Conservation (phyloP, 495 filamentous ascomycete species). For the Hapsidospora chrysogenum region DNA sequence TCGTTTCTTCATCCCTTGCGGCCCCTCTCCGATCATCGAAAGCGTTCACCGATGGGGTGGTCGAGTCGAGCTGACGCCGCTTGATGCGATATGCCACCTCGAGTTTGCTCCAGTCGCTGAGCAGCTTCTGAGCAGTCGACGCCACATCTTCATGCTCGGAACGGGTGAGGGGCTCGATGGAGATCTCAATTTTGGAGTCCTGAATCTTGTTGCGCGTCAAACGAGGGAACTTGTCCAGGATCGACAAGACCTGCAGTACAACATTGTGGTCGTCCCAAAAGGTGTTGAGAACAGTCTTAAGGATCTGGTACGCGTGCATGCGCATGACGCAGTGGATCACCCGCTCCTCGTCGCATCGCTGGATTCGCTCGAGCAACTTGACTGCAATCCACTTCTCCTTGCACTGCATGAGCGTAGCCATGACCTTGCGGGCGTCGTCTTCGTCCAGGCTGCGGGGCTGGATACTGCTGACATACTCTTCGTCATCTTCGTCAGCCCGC, state of each 20-base stretch:
- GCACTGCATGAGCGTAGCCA: conserved; percentile 96
- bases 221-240: conserved; percentile 75
- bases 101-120: conserved; percentile 77
- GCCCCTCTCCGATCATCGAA: conserved; percentile 46
- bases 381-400: conserved; percentile 99
- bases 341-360: conserved; percentile 75
- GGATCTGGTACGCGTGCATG: conserved; percentile 93
- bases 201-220: conserved; percentile 94
- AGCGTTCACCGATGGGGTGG: conserved; percentile 22
- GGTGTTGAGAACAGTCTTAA: conserved; percentile 65
- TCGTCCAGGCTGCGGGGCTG: conserved; percentile 73
- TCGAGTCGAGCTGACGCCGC: conserved; percentile 41
- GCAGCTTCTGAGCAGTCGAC: conserved; percentile 47
- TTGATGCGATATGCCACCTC: conserved; percentile 93
- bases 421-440: conserved; percentile 86
- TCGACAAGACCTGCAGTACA: conserved; percentile 74
- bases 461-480: conserved; percentile 88
- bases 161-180: conserved; percentile 50
- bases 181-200: conserved; percentile 86
- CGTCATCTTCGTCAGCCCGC: conserved; percentile 87
- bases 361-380: conserved; percentile 80
- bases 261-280: conserved; percentile 85
- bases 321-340: conserved; percentile 79
- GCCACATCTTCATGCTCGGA: conserved; percentile 62
- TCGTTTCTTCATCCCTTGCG: conserved; percentile 39